Conservation (phyloP, 768 basidiomycete species). For the Russula abietina region DNA sequence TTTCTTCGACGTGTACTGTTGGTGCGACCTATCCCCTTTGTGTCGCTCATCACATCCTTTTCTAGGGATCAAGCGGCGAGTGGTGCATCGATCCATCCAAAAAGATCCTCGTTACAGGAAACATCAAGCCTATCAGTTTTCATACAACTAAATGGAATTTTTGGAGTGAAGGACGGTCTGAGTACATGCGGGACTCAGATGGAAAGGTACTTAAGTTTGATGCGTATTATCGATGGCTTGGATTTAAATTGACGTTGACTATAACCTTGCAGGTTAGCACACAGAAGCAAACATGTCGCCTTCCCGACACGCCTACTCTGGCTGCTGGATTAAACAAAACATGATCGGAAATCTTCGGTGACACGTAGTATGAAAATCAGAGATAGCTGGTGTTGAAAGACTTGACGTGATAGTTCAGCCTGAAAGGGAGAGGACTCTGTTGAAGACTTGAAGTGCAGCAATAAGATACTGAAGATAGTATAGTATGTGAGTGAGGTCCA, state of each 20-base stretch:
- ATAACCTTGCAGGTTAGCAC: constrained; percentile 25
- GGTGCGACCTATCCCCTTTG: too few species aligned
- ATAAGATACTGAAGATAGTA: too few species aligned
- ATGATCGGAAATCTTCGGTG: too few species aligned
- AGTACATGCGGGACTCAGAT: constrained; percentile 30
- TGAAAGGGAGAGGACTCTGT: too few species aligned
- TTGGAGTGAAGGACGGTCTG: constrained; percentile 27
- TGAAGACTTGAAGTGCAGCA: too few species aligned
- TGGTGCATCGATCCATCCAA: constrained; percentile 26
- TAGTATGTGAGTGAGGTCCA: not conserved
- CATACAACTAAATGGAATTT: constrained; percentile 28
- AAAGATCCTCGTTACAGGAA: constrained; percentile 23
- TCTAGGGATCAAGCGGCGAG: constrained; percentile 24
- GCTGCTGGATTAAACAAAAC: too few species aligned
- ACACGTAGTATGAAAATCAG: too few species aligned
- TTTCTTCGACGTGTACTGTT: constrained; percentile 2
- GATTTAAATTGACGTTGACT: not conserved
- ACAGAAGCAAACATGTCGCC: constrained; percentile 31
- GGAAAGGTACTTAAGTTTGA: too few species aligned
- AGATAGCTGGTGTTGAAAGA: too few species aligned
- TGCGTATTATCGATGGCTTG: too few species aligned
- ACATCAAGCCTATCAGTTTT: constrained; percentile 29
- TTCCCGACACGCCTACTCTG: not conserved
- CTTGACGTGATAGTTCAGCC: too few species aligned
- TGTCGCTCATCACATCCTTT: not conserved